Evolutionary conservation across 2,329 filamentous ascomycete species (phyloP), one percentile per base, ranked within the genome.

Genomic region (Chaetomiaceae sp.): DNA sequence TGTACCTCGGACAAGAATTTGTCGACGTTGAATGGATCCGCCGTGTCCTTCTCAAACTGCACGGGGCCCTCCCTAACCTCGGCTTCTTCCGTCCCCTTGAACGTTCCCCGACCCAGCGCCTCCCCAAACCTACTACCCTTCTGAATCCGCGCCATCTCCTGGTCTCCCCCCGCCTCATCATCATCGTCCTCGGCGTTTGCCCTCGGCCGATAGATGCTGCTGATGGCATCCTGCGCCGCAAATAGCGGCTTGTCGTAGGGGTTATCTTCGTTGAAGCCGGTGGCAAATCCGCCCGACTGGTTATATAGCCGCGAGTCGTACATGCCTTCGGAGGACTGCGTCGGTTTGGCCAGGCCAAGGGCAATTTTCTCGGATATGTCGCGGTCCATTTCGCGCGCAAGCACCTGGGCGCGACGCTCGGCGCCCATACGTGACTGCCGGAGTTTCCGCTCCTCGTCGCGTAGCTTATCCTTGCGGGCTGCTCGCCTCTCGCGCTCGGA

Each of bases 361-460:
- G 94, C 94, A 30, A 99, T 89, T 75, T 96, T 97, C 68, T 99
- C 94, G 1, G 89, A 94, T 45, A 99, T 96, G 69, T 99, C 94
- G 61, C 94, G 89, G 68, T 95, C 91, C 68, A 97, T 92, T 69
- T 97, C 92, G 21, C 91, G 84, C 0, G 92, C 92, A 79, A 97
- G 87, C 72, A 95, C 86, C 69, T 97, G 90, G 50, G 96, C 83
- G 40, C 89, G 84, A 52, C 92, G 84, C 73, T 99, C 94, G 0
- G 90, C 85, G 33, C 94, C 94, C 94, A 99, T 99, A 48, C 90
- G 86, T 47, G 89, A 94, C 73, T 97, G 91, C 29, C 92, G 85
- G 44, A 96, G 75, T 70, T 97, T 90, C 51, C 92, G 82, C 72
- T 97, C 89, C 54, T 90, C 87, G 54, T 96, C 91, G 54, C 84